phyloP scores from a whole-genome alignment of 305 asterid species.

The Solanum chacoense region DNA sequence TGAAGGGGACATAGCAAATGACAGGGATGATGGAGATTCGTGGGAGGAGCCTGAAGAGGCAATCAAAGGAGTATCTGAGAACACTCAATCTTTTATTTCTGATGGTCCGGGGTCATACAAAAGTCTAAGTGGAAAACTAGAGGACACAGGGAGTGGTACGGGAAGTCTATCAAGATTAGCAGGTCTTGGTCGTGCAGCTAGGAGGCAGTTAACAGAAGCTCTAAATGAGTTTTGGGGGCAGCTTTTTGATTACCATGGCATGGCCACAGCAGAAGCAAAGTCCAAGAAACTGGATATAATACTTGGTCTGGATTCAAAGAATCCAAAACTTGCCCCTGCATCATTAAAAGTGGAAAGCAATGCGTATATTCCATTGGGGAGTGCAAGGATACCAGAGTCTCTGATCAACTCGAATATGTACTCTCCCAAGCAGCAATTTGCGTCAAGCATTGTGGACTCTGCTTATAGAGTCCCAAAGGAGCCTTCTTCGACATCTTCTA shows the following conservation, averaged over 20 bases:
- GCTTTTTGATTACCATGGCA: constrained; percentile 78
- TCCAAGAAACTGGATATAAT: constrained; percentile 56
- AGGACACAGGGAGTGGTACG: constrained; percentile 72
- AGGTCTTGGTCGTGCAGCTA: constrained; percentile 91
- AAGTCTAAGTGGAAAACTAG: constrained; percentile 59
- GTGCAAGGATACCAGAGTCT: constrained; percentile 50
- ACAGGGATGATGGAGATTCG: constrained; percentile 41
- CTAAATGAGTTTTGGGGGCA: constrained; percentile 97
- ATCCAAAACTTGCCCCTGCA: constrained; percentile 36
- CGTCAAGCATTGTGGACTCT: constrained; percentile 35
- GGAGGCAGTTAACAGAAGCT: constrained; percentile 62
- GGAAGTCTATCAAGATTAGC: constrained; percentile 83
- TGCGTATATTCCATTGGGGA: constrained; percentile 37
- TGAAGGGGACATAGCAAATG: constrained; percentile 33
- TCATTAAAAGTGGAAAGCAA: constrained; percentile 43
- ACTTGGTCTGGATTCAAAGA: constrained; percentile 57
- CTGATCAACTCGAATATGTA: constrained; percentile 34
- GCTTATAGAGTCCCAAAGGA: constrained; percentile 49
- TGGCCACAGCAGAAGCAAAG: constrained; percentile 59
- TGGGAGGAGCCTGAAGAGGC: constrained; percentile 65
- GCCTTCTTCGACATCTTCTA: constrained; percentile 27
- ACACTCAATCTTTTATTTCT: constrained; percentile 29
- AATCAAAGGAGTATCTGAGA: constrained; percentile 36
- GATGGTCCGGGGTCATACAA: constrained; percentile 80
- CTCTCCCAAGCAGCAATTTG: constrained; percentile 45